Base-by-base conservation (phyloP, 176 grass and related monocot species). In the Dendrocalamus sinicus region DNA sequence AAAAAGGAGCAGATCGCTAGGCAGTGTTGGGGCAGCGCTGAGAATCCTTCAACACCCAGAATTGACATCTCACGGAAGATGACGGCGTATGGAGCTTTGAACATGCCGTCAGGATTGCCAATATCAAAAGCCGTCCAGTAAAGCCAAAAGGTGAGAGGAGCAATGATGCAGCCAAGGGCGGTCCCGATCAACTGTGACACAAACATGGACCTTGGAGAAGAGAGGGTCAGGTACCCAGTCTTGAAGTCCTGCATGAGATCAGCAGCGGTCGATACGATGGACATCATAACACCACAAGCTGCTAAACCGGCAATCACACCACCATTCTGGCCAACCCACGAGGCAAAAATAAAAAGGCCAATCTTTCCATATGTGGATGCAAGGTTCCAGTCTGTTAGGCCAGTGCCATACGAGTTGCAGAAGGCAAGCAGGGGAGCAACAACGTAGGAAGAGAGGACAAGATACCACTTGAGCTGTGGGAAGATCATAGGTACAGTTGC, bases 171-270 rank as follows among this genome's bases (percentile, higher is more conserved):
- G 11, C 94, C 94, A 26, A 97, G 84, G 13, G 84, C 90, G 4
- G 94, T 97, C 76, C 92, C 94, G 20, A 94, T 94, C 66, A 97
- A 64, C 82, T 97, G 94, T 6, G 94, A 97, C 52, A 97, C 90
- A 79, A 97, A 97, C 94, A 97, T 97, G 51, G 92, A 97, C 67
- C 88, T 86, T 7, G 94, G 94, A 47, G 94, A 97, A 12, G 91
- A 94, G 15, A 97, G 85, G 26, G 94, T 97, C 22, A 97, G 82
- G 68, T 97, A 97, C 16, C 94, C 94, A 2, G 94, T 97, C 89
- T 94, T 97, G 83, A 97, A 97, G 85, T 97, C 94, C 83, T 97
- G 94, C 94, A 97, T 97, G 44, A 97, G 91, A 90, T 97, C 94
- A 7, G 94, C 90, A 43, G 90, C 94, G 19, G 94, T 97, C 16